phyloP scores from a whole-genome alignment of 768 basidiomycete species.

The Mycena floridula region DNA sequence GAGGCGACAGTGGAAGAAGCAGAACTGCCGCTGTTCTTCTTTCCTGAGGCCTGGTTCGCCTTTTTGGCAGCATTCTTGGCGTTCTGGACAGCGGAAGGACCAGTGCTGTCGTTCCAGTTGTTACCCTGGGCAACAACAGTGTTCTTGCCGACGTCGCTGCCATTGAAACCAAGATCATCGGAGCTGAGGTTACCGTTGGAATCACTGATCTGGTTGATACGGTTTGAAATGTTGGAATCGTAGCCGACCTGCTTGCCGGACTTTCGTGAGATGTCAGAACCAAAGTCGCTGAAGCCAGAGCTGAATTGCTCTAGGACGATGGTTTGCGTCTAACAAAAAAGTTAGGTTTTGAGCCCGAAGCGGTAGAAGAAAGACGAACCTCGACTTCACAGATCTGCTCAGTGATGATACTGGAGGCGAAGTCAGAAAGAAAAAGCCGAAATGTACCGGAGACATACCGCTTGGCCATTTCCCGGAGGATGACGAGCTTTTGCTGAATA shows the following conservation, averaged over 20 bases:
- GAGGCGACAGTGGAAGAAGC: too few relatives aligned
- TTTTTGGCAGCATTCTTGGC: slow-evolving; percentile 5
- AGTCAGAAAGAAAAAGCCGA: too few relatives aligned
- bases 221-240: slow-evolving; percentile 3
- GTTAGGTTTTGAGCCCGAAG: too few relatives aligned
- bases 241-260: slow-evolving; percentile 6
- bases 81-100: slow-evolving; percentile 7
- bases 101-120: slow-evolving; percentile 19
- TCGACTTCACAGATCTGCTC: too few relatives aligned
- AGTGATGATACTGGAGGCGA: too few relatives aligned
- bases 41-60: slow-evolving; percentile 1
- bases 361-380: too few relatives aligned
- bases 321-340: too few relatives aligned
- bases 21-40: too few relatives aligned
- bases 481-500: too few relatives aligned
- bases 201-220: background rate
- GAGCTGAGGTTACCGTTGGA: slow-evolving; percentile 4
- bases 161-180: slow-evolving; percentile 14
- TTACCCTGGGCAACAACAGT: slow-evolving; percentile 16
- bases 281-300: slow-evolving; percentile 4
- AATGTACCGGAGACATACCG: too few relatives aligned
- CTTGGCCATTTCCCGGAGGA: too few relatives aligned
- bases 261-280: slow-evolving; percentile 2
- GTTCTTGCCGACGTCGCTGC: slow-evolving; percentile 18
- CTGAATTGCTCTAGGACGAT: slow-evolving; percentile 8